These are phyloP conservation scores for Serpula lacrymans DNA, from an alignment of 768 basidiomycete genomes.

Conservation along the genomic window DNA sequence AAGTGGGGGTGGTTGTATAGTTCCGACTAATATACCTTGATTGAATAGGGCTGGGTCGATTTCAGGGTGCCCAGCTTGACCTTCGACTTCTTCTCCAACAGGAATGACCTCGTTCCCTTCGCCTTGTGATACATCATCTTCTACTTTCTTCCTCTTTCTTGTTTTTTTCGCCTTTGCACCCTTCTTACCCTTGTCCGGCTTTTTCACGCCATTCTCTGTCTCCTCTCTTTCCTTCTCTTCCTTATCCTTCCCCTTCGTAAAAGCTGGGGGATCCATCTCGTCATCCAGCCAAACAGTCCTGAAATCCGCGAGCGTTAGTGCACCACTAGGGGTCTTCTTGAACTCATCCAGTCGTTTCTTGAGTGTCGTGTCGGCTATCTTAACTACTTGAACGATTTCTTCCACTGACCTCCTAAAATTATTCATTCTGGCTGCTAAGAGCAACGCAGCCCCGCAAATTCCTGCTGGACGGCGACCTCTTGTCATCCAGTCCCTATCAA, in stretches of 20 bases:
- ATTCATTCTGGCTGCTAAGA: conserved; percentile 97
- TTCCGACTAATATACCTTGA: conserved; percentile 65
- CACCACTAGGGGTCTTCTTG: conserved; percentile 82
- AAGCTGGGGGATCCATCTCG: conserved; percentile 90
- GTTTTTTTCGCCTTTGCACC: conserved; percentile 29
- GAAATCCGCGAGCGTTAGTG: conserved; percentile 85
- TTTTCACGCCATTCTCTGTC: conserved; percentile 29
- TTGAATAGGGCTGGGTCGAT: conserved; percentile 61
- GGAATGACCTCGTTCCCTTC: conserved; percentile 15
- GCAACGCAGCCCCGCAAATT: conserved; percentile 93
- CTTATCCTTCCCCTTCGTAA: conserved; percentile 69
- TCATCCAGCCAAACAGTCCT: conserved; percentile 88
- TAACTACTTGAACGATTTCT: conserved; percentile 98
- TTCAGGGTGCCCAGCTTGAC: conserved; percentile 20
- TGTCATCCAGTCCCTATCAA: conserved; percentile 97
- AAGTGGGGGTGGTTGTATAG: conserved; percentile 34
- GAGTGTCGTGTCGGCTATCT: conserved; percentile 94
- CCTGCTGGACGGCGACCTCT: conserved; percentile 94
- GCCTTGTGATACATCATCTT: conserved; percentile 34
- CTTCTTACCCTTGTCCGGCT: conserved; percentile 22
- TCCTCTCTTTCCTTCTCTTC: conserved; percentile 56
- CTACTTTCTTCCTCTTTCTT: conserved; percentile 39
- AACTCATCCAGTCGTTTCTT: conserved; percentile 95
- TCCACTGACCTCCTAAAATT: conserved; percentile 91
- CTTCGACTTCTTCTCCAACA: conserved; percentile 19